Percentiles rank a stretch among this genome's conserved stretches.
Conservation (phyloP, 2,329 filamentous ascomycete species). For the Aureobasidium sp. region DNA sequence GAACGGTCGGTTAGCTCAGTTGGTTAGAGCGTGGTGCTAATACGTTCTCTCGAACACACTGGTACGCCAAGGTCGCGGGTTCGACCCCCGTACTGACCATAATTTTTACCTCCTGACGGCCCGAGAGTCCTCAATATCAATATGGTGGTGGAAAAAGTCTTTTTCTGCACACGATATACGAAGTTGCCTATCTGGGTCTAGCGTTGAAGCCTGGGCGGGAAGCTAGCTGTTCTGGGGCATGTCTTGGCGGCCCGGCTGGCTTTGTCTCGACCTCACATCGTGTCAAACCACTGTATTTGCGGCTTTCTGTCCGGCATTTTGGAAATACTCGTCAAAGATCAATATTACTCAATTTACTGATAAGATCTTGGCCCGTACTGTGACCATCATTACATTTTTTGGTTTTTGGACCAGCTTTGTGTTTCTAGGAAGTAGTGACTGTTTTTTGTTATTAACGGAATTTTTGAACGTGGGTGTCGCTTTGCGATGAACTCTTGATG, state of each 20-base stretch:
- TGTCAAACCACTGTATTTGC: conserved; percentile 6
- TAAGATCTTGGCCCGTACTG: too few relatives aligned
- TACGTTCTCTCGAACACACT: conserved; percentile 3
- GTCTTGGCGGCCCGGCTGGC: not conserved
- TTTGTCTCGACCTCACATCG: not conserved
- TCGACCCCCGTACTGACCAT: conserved; percentile 16
- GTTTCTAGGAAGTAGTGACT: too few relatives aligned
- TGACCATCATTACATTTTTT: too few relatives aligned
- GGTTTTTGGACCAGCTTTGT: too few relatives aligned
- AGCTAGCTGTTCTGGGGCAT: not conserved
- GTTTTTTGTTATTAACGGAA: too few relatives aligned
- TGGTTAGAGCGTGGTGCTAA: conserved; percentile 25
- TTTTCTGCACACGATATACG: not conserved
- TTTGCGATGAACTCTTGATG: too few relatives aligned
- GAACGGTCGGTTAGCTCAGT: conserved; percentile 19
- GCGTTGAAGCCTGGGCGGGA: not conserved
- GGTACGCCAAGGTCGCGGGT: conserved; percentile 22
- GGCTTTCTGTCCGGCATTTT: not conserved
- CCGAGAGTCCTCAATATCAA: too few relatives aligned
- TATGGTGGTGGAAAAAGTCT: not conserved
- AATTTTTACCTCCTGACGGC: not conserved
- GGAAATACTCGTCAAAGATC: too few relatives aligned
- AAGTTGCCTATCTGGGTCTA: not conserved
- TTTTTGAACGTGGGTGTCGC: too few relatives aligned
- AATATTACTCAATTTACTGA: too few relatives aligned